phyloP scores from a whole-genome alignment of 2,329 filamentous ascomycete genomes.

The Pochonia chlamydosporia region DNA sequence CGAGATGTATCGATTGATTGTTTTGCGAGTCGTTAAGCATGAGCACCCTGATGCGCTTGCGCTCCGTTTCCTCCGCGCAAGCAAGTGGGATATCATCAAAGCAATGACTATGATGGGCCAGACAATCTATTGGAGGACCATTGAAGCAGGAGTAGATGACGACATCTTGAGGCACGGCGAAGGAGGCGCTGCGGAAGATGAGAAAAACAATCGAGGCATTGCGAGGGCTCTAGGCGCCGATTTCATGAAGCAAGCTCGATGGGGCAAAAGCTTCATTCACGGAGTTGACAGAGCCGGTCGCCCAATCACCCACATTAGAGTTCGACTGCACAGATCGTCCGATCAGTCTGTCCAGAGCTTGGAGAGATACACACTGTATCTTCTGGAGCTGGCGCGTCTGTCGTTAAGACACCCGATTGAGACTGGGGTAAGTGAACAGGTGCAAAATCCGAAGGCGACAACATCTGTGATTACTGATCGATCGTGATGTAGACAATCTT shows the following conservation, averaged over 20 bases:
- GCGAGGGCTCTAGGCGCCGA: conserved; percentile 62
- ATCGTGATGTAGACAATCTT: neutral
- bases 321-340: conserved; percentile 66
- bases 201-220: conserved; percentile 47
- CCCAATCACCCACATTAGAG: conserved; percentile 75
- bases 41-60: conserved; percentile 80
- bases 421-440: conserved; percentile 70
- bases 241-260: conserved; percentile 72
- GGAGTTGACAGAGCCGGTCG: conserved; percentile 72
- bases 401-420: conserved; percentile 70
- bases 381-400: conserved; percentile 83
- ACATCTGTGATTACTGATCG: neutral
- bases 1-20: conserved; percentile 65
- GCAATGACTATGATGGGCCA: conserved; percentile 85
- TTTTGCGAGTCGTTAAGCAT: conserved; percentile 87
- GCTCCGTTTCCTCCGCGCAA: conserved; percentile 69
- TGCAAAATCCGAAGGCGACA: neutral
- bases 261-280: conserved; percentile 84
- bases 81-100: conserved; percentile 86
- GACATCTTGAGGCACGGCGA: conserved; percentile 73
- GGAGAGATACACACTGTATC: conserved; percentile 79
- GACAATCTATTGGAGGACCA: conserved; percentile 78
- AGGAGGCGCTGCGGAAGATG: conserved; percentile 51
- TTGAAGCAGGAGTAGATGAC: conserved; percentile 76
- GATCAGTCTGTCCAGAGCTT: conserved; percentile 72